Evolutionary conservation across 768 basidiomycete genomes (phyloP).

Genomic region (Cantharellus anzutake): DNA sequence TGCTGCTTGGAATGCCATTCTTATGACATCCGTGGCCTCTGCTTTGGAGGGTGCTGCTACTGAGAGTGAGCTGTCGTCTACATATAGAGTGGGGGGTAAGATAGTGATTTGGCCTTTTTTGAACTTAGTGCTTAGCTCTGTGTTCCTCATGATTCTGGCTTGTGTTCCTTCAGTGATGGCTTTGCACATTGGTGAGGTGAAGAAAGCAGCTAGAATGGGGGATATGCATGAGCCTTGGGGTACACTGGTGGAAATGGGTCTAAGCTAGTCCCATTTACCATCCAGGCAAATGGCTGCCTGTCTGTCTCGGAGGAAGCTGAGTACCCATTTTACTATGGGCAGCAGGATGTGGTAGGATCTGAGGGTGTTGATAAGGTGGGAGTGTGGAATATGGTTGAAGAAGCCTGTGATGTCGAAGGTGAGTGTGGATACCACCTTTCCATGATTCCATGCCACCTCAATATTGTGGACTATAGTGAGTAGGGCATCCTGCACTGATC

Average conservation of each 20-base stretch:
- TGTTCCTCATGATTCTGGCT: not conserved
- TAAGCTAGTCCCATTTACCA: not conserved
- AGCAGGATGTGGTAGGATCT: not conserved
- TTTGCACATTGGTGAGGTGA: not conserved
- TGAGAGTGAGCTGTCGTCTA: conserved; percentile 7
- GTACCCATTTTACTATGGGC: not conserved
- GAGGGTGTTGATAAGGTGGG: not conserved
- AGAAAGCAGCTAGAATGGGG: not conserved
- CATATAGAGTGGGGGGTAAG: not conserved
- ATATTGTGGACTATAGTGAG: conserved; percentile 12
- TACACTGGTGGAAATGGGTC: not conserved
- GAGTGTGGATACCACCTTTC: not conserved
- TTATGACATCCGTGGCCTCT: conserved; percentile 1
- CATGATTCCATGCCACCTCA: conserved; percentile 4
- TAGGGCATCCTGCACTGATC: conserved; percentile 9
- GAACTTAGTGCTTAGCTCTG: too few relatives aligned
- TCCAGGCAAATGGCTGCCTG: not conserved
- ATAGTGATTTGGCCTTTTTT: not conserved
- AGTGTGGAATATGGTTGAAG: not conserved
- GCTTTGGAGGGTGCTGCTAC: conserved; percentile 5
- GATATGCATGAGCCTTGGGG: not conserved
- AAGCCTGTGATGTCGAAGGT: not conserved
- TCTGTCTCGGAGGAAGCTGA: not conserved
- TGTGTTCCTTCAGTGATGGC: not conserved
- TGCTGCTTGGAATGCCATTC: conserved; percentile 1